These are phyloP conservation scores for Marchantia polymorpha DNA, from an alignment of 225 moss, liverwort and hornwort genomes.

Conservation along the genomic window DNA sequence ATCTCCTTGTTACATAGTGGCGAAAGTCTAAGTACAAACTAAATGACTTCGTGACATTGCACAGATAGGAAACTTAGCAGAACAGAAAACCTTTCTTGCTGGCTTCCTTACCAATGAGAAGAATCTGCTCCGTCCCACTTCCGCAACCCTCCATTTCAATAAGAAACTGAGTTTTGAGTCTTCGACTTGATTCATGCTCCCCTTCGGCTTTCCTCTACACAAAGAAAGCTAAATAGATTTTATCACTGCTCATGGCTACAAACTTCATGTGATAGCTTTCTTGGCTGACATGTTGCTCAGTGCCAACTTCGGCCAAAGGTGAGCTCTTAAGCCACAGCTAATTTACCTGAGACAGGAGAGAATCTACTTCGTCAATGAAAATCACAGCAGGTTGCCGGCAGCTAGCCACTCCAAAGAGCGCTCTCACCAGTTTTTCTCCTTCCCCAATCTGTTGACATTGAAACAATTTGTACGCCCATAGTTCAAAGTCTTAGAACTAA, in stretches of 20 bases:
- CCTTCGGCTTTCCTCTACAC: constrained; percentile 90
- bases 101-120: constrained; percentile 65
- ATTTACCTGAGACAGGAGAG: constrained; percentile 86
- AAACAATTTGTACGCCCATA: not conserved
- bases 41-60: not conserved
- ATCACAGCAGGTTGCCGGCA: constrained; percentile 99
- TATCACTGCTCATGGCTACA: too few relatives aligned
- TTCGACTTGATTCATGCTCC: constrained; percentile 88
- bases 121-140: constrained; percentile 88
- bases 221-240: not conserved
- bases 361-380: constrained; percentile 98
- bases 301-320: too few relatives aligned
- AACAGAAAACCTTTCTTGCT: not conserved
- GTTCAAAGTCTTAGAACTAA: not conserved
- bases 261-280: too few relatives aligned
- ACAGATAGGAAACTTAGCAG: not conserved
- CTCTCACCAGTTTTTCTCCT: constrained; percentile 95
- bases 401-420: constrained; percentile 95
- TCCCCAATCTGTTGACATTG: constrained; percentile 74
- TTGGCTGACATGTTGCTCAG: too few relatives aligned
- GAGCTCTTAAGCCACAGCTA: too few relatives aligned
- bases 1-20: not conserved
- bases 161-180: constrained; percentile 94
- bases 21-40: not conserved
- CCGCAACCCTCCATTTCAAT: constrained; percentile 99